phyloP scores from a whole-genome alignment of 208 protist genomes.

The Acanthamoeba sp. region DNA sequence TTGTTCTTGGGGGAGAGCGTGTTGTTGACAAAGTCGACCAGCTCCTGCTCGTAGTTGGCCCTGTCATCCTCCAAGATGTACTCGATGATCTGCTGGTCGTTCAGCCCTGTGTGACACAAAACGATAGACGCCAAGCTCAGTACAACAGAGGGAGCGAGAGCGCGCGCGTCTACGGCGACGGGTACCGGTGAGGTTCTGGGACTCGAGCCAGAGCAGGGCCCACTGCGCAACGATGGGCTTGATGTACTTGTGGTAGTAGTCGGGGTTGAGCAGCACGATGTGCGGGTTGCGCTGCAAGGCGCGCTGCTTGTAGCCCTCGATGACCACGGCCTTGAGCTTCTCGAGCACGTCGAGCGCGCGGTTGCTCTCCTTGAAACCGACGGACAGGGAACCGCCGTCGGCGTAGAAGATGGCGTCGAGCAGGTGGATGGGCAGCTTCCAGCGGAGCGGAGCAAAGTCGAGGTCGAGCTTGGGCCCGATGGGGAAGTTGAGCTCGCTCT shows the following conservation, averaged over 20 bases:
- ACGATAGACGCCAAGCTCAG: background rate
- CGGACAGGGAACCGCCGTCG: slow-evolving; percentile 80
- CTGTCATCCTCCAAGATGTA: slow-evolving; percentile 72
- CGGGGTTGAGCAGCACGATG: slow-evolving; percentile 93
- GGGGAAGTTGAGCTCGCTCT: slow-evolving; percentile 97
- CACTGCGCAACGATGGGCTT: slow-evolving; percentile 93
- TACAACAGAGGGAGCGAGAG: background rate
- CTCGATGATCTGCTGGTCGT: slow-evolving; percentile 72
- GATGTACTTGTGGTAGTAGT: slow-evolving; percentile 92
- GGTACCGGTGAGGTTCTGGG: slow-evolving; percentile 73
- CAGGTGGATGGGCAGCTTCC: slow-evolving; percentile 95
- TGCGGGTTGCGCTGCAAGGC: slow-evolving; percentile 94
- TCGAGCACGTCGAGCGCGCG: slow-evolving; percentile 64
- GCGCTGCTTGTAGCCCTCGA: slow-evolving; percentile 86
- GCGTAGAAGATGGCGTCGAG: slow-evolving; percentile 94
- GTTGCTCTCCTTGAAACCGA: slow-evolving; percentile 75
- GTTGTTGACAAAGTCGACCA: slow-evolving; percentile 59
- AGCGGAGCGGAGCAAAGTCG: slow-evolving; percentile 93
- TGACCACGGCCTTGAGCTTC: slow-evolving; percentile 85
- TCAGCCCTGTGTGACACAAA: slow-evolving; percentile 20
- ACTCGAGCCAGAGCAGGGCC: slow-evolving; percentile 93
- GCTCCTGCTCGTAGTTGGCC: slow-evolving; percentile 69
- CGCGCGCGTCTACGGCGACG: background rate
- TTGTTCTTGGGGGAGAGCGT: slow-evolving; percentile 82
- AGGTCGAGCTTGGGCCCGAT: slow-evolving; percentile 94